phyloP scores from a whole-genome alignment of 2,329 filamentous ascomycete genomes.

The Xylariaceae sp. region DNA sequence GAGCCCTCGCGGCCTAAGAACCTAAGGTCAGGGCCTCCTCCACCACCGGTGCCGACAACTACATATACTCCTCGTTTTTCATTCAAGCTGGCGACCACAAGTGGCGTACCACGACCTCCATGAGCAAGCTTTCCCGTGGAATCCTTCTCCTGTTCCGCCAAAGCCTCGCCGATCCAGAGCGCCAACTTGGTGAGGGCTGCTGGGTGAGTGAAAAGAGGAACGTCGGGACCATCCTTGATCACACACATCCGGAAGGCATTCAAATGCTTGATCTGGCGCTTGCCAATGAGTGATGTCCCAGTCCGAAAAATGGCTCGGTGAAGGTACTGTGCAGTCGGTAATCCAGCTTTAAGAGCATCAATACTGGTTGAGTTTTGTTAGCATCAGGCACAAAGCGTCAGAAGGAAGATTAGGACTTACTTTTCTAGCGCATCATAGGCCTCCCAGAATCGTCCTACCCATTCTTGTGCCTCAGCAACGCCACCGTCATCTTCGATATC shows the following conservation, averaged over 20 bases:
- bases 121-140: slow-evolving; percentile 65
- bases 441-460: slow-evolving; percentile 66
- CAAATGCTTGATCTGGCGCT: slow-evolving; percentile 89
- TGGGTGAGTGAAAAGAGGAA: slow-evolving; percentile 87
- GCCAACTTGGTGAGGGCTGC: slow-evolving; percentile 91
- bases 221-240: slow-evolving; percentile 91
- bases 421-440: slow-evolving; percentile 70
- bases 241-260: slow-evolving; percentile 93
- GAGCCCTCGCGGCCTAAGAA: slow-evolving; percentile 66
- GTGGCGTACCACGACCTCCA: slow-evolving; percentile 72
- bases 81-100: slow-evolving; percentile 88
- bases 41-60: slow-evolving; percentile 88
- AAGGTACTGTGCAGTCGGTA: slow-evolving; percentile 83
- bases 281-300: slow-evolving; percentile 85
- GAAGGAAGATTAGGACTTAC: slow-evolving; percentile 41
- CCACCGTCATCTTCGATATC: slow-evolving; percentile 46
- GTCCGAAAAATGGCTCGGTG: slow-evolving; percentile 92
- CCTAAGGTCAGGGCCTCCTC: slow-evolving; percentile 70
- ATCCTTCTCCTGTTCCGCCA: slow-evolving; percentile 84
- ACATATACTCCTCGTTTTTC: slow-evolving; percentile 85
- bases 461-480: slow-evolving; percentile 57
- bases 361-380: slow-evolving; percentile 53
- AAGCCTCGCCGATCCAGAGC: slow-evolving; percentile 89
- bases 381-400: background rate
- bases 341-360: slow-evolving; percentile 69